Percentiles rank a stretch among this genome's conserved stretches.
phyloP scores from a whole-genome alignment of 805 yeast genomes.

The Barnettozyma botsteinii region DNA sequence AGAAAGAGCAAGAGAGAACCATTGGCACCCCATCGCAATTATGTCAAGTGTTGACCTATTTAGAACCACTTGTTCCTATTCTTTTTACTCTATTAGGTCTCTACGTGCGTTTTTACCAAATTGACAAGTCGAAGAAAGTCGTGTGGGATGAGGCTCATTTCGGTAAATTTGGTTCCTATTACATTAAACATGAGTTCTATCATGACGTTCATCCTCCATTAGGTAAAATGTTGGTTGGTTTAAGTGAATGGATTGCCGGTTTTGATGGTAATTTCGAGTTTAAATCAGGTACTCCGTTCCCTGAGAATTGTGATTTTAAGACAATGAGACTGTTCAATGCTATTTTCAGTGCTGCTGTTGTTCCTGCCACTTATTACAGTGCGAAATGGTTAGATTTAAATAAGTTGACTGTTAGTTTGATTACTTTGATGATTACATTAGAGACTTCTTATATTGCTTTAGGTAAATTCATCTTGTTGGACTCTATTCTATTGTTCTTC shows the following conservation, averaged over 20 bases:
- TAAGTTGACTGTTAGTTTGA: conserved; percentile 49
- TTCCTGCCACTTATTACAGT: conserved; percentile 68
- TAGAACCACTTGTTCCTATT: conserved; percentile 32
- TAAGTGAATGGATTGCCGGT: conserved; percentile 78
- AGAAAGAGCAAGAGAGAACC: no score
- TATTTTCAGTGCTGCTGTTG: conserved; percentile 56
- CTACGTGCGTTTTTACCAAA: conserved; percentile 53
- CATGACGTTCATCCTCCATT: conserved; percentile 87
- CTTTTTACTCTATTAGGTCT: conserved; percentile 41
- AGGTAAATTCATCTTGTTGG: conserved; percentile 69
- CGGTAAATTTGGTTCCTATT: conserved; percentile 80
- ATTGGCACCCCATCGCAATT: no score
- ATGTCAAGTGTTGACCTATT: background rate
- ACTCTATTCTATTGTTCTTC: conserved; percentile 70
- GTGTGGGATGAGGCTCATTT: conserved; percentile 93
- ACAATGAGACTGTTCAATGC: conserved; percentile 72
- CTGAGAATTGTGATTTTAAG: conserved; percentile 53
- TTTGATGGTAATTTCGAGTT: conserved; percentile 74
- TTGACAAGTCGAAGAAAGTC: conserved; percentile 52
- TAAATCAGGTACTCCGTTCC: conserved; percentile 59
- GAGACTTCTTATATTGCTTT: conserved; percentile 67
- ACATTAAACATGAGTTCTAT: conserved; percentile 71
- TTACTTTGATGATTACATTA: conserved; percentile 56
- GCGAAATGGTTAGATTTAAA: conserved; percentile 52
- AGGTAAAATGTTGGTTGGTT: conserved; percentile 75